phyloP scores from a whole-genome alignment of 768 basidiomycete genomes.

The Leccinum aurantiacum region DNA sequence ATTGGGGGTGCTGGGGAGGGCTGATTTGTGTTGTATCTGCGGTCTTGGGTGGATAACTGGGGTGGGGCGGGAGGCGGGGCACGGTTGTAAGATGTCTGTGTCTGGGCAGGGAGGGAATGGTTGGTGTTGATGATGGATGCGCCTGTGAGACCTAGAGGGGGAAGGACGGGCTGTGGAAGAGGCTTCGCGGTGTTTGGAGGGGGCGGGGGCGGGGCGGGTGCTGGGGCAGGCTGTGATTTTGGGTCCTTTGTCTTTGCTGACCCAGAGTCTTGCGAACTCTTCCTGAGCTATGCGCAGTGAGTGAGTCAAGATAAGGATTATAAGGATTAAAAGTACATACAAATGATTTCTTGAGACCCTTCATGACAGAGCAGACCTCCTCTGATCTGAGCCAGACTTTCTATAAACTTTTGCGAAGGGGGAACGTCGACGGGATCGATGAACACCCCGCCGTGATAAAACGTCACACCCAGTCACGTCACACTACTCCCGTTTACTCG shows the following conservation, averaged over 20 bases:
- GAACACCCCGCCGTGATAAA: constrained; percentile 35
- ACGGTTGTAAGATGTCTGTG: constrained; percentile 41
- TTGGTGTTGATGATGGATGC: constrained; percentile 36
- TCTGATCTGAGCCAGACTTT: constrained; percentile 11
- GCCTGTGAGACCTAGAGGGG: constrained; percentile 36
- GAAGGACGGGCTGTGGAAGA: constrained; percentile 51
- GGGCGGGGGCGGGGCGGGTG: constrained; percentile 53
- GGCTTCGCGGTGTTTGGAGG: constrained; percentile 67
- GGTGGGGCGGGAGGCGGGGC: constrained; percentile 43
- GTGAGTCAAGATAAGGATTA: constrained; percentile 21
- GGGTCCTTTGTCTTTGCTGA: constrained; percentile 70
- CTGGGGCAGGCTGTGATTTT: constrained; percentile 44
- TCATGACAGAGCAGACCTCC: constrained; percentile 44
- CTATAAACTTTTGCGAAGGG: background rate
- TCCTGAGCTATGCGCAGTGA: constrained; percentile 52
- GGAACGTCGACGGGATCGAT: constrained; percentile 39
- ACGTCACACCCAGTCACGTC: constrained; percentile 33
- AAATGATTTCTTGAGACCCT: constrained; percentile 81
- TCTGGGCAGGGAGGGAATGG: constrained; percentile 44
- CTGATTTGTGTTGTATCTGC: constrained; percentile 47
- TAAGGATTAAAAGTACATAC: constrained; percentile 37
- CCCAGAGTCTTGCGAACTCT: constrained; percentile 63
- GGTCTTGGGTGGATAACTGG: constrained; percentile 50
- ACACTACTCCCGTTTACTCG: constrained; percentile 14
- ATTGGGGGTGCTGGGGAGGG: constrained; percentile 70